Evolutionary conservation across 345 rosid genomes (phyloP).

Genomic region (Mercurialis annua): DNA sequence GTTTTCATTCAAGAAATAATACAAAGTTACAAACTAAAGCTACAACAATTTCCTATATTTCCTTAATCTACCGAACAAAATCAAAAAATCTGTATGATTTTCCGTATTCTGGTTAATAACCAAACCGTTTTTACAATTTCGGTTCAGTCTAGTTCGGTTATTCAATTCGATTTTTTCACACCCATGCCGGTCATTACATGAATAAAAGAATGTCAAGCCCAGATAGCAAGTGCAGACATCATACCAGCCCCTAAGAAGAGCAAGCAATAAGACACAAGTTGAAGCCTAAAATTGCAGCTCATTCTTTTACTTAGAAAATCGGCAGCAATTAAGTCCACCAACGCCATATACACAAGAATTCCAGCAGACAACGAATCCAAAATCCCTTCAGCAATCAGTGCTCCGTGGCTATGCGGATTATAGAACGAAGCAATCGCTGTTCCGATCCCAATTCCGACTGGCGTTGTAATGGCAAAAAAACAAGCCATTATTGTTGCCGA

Average conservation of each 20-base stretch:
- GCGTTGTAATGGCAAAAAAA: conserved; percentile 76
- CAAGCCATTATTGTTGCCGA: conserved; percentile 66
- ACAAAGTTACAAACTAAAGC: too few relatives aligned
- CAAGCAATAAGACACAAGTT: conserved; percentile 59
- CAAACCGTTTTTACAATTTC: too few relatives aligned
- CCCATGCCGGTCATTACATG: too few relatives aligned
- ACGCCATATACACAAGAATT: conserved; percentile 88
- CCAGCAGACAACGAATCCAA: conserved; percentile 85
- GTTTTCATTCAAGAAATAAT: too few relatives aligned
- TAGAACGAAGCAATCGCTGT: conserved; percentile 56
- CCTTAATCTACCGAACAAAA: too few relatives aligned
- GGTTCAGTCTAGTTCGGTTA: background rate
- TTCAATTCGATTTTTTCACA: background rate
- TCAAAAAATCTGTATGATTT: too few relatives aligned
- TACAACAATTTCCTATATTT: too few relatives aligned
- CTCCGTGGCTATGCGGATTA: conserved; percentile 54
- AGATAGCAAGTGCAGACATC: conserved; percentile 83
- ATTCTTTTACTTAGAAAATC: conserved; percentile 85
- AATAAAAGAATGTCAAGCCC: conserved; percentile 37
- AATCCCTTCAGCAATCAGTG: conserved; percentile 69
- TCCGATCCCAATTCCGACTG: conserved; percentile 68
- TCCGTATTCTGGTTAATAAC: too few relatives aligned
- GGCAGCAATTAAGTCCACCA: conserved; percentile 87
- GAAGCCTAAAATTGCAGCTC: conserved; percentile 84
- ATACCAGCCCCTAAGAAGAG: conserved; percentile 90